phyloP scores from a whole-genome alignment of 176 grass and related monocot species.

The Rhynchospora breviuscula region DNA sequence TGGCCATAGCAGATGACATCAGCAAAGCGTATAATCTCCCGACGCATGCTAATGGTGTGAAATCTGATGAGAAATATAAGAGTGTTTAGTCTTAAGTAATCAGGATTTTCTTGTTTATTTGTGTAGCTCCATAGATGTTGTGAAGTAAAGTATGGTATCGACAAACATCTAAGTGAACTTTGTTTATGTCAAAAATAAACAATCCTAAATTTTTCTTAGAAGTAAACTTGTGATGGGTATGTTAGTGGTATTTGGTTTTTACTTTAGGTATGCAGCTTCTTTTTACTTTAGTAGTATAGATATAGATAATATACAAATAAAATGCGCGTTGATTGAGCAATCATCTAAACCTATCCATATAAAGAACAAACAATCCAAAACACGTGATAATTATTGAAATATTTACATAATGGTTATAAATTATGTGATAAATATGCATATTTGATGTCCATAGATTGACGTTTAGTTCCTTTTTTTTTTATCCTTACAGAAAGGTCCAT shows the following conservation, averaged over 20 bases:
- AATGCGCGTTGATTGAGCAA: no score
- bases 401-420: no score
- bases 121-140: background rate
- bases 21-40: background rate
- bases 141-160: background rate
- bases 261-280: background rate
- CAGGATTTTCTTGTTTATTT: background rate
- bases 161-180: background rate
- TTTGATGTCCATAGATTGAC: no score
- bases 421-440: no score
- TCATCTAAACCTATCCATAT: no score
- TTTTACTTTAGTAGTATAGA: no score
- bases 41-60: background rate
- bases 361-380: no score
- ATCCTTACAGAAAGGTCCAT: no score
- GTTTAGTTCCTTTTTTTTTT: no score
- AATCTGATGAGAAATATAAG: conserved; percentile 15
- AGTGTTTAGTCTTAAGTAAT: background rate
- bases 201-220: background rate
- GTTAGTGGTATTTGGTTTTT: background rate
- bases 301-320: no score
- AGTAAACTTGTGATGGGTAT: background rate
- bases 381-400: no score
- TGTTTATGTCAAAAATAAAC: background rate
- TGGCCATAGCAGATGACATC: conserved; percentile 29